Base-by-base conservation (phyloP, 805 yeast species). In the Myxozyma sirexii region DNA sequence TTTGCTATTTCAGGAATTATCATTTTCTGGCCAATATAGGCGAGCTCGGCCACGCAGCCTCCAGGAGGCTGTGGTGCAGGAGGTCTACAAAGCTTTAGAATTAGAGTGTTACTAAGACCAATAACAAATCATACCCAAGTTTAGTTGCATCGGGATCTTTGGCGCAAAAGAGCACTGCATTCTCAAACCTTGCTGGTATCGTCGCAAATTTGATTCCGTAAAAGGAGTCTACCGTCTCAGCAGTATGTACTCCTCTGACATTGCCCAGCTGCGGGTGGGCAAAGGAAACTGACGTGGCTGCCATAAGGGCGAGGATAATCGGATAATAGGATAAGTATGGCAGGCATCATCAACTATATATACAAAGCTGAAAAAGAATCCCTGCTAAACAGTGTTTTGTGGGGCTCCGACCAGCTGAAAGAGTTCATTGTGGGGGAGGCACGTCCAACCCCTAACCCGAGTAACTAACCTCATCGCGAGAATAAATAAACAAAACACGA, bases 51-150 rank as follows among this genome's bases (percentile, higher is more conserved):
- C 3, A 33, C 47, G 43, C 56, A 52, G 8, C 56, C 56, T 6
- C 56, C 56, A 6, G 56, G 56, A 2, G 56, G 56, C 21, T 52
- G 56, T 3, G 48, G 48, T 31, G 56, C 56, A 19, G 56, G 49
- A 15, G 56, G 56, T 31, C 54, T 49, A 17, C 19, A 7, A 15
- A 26, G n/a, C 19, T n/a, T 44, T 44, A 23, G 54, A n/a, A 7
- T 27, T 3, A 10, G 23, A 37, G 21, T 19, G n/a, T 15, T 37
- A 24, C 2, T 2, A 21, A 47, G 41, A 8, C 21, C 3, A 35
- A 38, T 1, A 7, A 12, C 13, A 23, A 33, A 15, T 13, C 35
- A n/a, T 41, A 50, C 54, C 56, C 56, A 42, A 26, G 27, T 8
- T 15, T 24, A 8, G 56, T 43, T 13, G 49, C 48, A 31, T 52